Conservation (phyloP, 2,329 filamentous ascomycete genomes). For the Massarina eburnea region DNA sequence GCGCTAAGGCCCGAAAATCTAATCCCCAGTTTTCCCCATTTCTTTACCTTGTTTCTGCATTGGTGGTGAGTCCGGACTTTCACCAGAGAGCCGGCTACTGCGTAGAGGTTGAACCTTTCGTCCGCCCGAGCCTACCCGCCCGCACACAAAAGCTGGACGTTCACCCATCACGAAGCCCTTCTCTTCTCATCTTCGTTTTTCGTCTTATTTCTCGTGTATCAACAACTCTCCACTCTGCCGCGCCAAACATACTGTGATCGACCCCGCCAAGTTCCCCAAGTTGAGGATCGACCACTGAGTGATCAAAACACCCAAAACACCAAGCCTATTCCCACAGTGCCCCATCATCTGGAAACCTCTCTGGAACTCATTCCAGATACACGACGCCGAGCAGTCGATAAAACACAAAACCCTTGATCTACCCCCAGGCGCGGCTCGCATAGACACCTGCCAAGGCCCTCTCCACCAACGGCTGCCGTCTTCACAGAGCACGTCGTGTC, state of each 20-base stretch:
- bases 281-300: conserved; percentile 23
- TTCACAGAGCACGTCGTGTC: conserved; percentile 13
- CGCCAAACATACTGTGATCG: conserved; percentile 28
- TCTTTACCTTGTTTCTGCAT: conserved; percentile 10
- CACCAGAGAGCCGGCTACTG: too few species aligned
- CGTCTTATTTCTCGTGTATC: conserved; percentile 15
- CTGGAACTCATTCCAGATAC: conserved; percentile 20
- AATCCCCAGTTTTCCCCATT: conserved; percentile 16
- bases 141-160: conserved; percentile 9
- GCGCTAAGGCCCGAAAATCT: conserved; percentile 15
- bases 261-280: conserved; percentile 24
- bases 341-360: conserved; percentile 27
- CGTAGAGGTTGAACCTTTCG: neutral
- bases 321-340: conserved; percentile 15
- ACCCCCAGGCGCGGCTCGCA: conserved; percentile 10
- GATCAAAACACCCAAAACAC: conserved; percentile 26
- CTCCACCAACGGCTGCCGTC: conserved; percentile 21
- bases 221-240: conserved; percentile 31
- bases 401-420: conserved; percentile 20
- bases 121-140: conserved; percentile 12
- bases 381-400: conserved; percentile 16
- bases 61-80: too few species aligned
- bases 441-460: conserved; percentile 25
- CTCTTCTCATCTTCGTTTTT: conserved; percentile 7
- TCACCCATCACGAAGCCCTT: conserved; percentile 7